Percentiles rank a stretch among this genome's conserved stretches.
Evolutionary conservation across 352 stramenopile genomes (phyloP).

Genomic region (Globisporangium canariense): DNA sequence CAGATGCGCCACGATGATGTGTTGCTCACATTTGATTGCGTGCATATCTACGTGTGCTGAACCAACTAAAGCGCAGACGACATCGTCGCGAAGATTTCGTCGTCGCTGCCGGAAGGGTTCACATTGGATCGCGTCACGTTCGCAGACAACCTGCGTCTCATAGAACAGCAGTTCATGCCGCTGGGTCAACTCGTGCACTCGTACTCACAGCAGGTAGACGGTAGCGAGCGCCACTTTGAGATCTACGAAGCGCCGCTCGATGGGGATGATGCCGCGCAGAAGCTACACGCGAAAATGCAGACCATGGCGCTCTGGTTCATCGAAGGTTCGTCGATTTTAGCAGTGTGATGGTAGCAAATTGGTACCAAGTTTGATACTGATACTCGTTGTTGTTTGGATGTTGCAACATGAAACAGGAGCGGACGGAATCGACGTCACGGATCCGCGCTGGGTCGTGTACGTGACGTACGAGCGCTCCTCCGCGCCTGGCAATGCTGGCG

Average conservation of each 20-base stretch:
- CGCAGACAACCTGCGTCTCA: conserved; percentile 19
- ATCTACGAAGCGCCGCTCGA: conserved; percentile 65
- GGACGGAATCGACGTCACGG: conserved; percentile 65
- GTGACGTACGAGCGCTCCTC: conserved; percentile 59
- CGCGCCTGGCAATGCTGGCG: neutral
- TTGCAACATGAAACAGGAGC: conserved; percentile 32
- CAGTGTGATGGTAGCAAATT: neutral
- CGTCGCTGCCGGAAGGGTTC: conserved; percentile 42
- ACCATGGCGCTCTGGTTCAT: conserved; percentile 82
- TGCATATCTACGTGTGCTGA: neutral
- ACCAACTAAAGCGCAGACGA: conserved; percentile 39
- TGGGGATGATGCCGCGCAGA: conserved; percentile 49
- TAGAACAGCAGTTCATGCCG: conserved; percentile 30
- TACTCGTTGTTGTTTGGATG: neutral
- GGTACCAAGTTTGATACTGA: neutral
- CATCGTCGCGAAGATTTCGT: conserved; percentile 41
- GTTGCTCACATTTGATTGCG: too few relatives aligned
- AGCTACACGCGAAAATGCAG: conserved; percentile 63
- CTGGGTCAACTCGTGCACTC: conserved; percentile 36
- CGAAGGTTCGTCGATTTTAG: conserved; percentile 39
- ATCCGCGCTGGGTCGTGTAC: conserved; percentile 78
- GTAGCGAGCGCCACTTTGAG: conserved; percentile 39
- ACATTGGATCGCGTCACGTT: conserved; percentile 43
- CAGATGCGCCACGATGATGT: too few relatives aligned
- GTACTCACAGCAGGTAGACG: conserved; percentile 32